Conservation (phyloP, 2,329 filamentous ascomycete species). For the Teratosphaeria viscida region DNA sequence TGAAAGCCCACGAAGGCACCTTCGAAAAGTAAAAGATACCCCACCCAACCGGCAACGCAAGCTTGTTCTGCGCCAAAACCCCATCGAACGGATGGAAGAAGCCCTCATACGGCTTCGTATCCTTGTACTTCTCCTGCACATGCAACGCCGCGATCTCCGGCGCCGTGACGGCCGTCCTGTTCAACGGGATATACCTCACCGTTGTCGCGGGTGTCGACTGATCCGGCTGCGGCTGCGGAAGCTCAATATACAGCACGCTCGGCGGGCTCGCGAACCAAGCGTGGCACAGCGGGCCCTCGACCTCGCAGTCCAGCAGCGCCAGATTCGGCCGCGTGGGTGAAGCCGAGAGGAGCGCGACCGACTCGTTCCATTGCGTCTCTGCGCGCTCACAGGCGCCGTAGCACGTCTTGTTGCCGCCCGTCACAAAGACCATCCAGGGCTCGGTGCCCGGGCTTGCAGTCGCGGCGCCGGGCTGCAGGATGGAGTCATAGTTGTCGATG, state of each 20-base stretch:
- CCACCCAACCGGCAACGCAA: constrained; percentile 57
- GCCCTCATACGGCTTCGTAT: constrained; percentile 47
- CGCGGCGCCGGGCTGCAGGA: constrained; percentile 52
- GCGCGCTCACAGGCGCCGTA: constrained; percentile 56
- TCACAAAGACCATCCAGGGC: constrained; percentile 67
- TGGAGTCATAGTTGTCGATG: constrained; percentile 60
- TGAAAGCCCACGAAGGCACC: constrained; percentile 62
- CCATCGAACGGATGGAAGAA: constrained; percentile 70
- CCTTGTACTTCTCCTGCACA: constrained; percentile 47
- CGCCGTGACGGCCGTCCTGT: constrained; percentile 57
- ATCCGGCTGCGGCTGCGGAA: constrained; percentile 50
- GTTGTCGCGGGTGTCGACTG: constrained; percentile 54
- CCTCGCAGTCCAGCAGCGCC: constrained; percentile 62
- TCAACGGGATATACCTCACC: constrained; percentile 55
- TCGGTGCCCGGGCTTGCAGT: constrained; percentile 50
- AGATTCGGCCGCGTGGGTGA: constrained; percentile 55
- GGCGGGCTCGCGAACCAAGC: constrained; percentile 57
- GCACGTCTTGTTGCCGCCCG: constrained; percentile 70
- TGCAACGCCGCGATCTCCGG: constrained; percentile 53
- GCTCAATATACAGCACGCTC: constrained; percentile 53
- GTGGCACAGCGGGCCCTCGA: constrained; percentile 65
- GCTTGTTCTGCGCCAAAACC: constrained; percentile 48
- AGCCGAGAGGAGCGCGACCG: constrained; percentile 44
- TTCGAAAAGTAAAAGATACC: constrained; percentile 51
- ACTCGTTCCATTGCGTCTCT: constrained; percentile 50